These are phyloP conservation scores for Flagelloscypha sp. DNA, from an alignment of 768 basidiomycete species.

Conservation along the genomic window DNA sequence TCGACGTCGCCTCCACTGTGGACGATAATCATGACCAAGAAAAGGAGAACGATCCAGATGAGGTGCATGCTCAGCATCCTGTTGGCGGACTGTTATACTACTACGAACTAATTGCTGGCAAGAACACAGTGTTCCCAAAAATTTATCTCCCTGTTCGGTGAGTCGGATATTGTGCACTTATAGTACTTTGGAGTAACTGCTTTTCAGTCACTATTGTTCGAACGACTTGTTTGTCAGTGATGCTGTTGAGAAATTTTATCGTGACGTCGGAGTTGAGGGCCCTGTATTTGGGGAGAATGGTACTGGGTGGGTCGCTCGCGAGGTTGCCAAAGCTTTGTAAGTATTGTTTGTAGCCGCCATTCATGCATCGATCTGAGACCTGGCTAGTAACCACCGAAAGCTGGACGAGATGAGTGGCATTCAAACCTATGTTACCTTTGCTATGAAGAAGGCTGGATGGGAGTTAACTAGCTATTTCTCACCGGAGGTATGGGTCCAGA, in stretches of 20 bases:
- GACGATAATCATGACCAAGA: constrained; percentile 8
- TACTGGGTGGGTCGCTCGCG: constrained; percentile 23
- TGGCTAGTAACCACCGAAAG: constrained; percentile 18
- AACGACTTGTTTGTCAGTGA: constrained; percentile 18
- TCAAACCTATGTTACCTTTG: constrained; percentile 25
- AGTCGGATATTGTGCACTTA: constrained; percentile 9
- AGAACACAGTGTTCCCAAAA: constrained; percentile 21
- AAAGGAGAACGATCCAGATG: too few species aligned
- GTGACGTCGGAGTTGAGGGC: constrained; percentile 10
- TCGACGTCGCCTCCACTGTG: constrained; percentile 10
- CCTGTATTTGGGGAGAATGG: too few species aligned
- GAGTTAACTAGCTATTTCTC: constrained; percentile 27
- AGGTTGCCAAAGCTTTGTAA: constrained; percentile 20
- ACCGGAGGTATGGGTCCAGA: constrained; percentile 22
- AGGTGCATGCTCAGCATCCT: constrained; percentile 20
- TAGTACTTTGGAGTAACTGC: too few species aligned
- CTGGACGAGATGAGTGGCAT: constrained; percentile 18
- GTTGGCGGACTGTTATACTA: constrained; percentile 22
- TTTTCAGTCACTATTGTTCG: constrained; percentile 19
- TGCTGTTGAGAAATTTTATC: constrained; percentile 21
- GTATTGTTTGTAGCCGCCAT: constrained; percentile 5
- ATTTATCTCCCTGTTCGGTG: constrained; percentile 25
- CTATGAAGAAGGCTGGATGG: constrained; percentile 22
- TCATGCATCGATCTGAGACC: constrained; percentile 1
- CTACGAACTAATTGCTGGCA: constrained; percentile 21